A percentile compares a stretch with the other conserved stretches of the same genome.
Evolutionary conservation across 129 eudicot species (phyloP).

Genomic region (Saposhnikovia divaricata): DNA sequence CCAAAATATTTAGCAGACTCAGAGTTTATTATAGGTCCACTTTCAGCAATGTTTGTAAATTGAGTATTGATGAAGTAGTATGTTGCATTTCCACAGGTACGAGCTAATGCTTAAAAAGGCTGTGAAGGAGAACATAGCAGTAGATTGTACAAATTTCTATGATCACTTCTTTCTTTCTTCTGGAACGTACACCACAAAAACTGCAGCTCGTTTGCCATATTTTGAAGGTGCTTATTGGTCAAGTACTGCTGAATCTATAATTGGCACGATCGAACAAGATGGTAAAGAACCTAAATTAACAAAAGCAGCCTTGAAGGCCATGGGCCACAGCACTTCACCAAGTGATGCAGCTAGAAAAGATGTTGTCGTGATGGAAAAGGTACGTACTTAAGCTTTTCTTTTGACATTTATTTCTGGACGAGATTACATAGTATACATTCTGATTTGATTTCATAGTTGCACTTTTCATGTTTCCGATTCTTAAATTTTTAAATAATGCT

Average conservation of each 20-base stretch:
- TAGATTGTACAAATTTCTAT: conserved; percentile 50
- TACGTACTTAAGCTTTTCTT: neutral
- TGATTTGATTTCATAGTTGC: neutral
- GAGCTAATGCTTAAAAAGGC: conserved; percentile 68
- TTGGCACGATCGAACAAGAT: conserved; percentile 41
- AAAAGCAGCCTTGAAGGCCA: conserved; percentile 56
- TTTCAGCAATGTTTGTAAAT: neutral
- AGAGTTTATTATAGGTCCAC: neutral
- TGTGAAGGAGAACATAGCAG: conserved; percentile 43
- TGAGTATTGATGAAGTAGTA: conserved; percentile 12
- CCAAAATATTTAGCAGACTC: neutral
- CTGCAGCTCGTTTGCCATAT: conserved; percentile 81
- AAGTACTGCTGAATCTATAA: conserved; percentile 52
- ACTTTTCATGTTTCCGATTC: neutral
- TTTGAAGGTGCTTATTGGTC: conserved; percentile 90
- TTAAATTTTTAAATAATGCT: neutral
- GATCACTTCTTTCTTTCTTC: conserved; percentile 51
- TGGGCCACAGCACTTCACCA: conserved; percentile 55
- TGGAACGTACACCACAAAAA: conserved; percentile 39
- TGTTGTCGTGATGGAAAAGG: conserved; percentile 73
- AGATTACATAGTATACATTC: neutral
- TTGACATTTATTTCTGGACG: neutral
- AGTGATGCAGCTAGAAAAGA: conserved; percentile 45
- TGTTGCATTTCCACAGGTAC: conserved; percentile 47
- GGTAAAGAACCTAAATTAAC: conserved; percentile 32